A percentile compares a stretch with the other conserved stretches of the same genome.
These are phyloP conservation scores for Aspergillus awamori DNA, from an alignment of 2,329 filamentous ascomycete genomes.

Conservation along the genomic window DNA sequence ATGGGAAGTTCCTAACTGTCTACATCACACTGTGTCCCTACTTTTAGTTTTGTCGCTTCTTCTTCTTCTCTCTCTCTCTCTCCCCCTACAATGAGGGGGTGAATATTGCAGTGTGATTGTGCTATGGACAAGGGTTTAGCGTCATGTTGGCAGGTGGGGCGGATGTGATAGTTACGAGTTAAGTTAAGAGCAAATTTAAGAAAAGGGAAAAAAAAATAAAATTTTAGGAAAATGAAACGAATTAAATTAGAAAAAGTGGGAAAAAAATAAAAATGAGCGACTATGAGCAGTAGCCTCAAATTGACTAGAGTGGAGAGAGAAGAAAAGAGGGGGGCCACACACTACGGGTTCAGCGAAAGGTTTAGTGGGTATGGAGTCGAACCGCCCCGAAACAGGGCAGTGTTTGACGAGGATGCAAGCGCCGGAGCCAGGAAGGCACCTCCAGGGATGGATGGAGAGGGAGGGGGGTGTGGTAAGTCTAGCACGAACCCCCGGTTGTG, in stretches of 20 bases:
- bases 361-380: conserved; percentile 20
- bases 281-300: conserved; percentile 1
- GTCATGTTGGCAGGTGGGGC: conserved; percentile 23
- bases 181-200: conserved; percentile 5
- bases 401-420: conserved; percentile 29
- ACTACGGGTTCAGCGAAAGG: conserved; percentile 8
- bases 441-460: conserved; percentile 21
- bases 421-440: conserved; percentile 25
- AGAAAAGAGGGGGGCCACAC: neutral
- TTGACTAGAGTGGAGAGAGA: neutral
- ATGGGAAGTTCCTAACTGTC: neutral
- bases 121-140: conserved; percentile 15
- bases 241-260: too few relatives aligned
- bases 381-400: conserved; percentile 25
- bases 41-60: neutral
- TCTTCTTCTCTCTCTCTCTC: too few relatives aligned
- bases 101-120: conserved; percentile 3
- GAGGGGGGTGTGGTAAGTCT: conserved; percentile 14
- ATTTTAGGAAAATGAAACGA: too few relatives aligned
- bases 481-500: conserved; percentile 34
- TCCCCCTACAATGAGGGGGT: neutral
- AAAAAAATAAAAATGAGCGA: neutral
- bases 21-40: neutral
- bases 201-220: too few relatives aligned
- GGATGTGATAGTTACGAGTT: conserved; percentile 5